Evolutionary conservation across 768 basidiomycete species (phyloP), one percentile per base, ranked within the genome.

Genomic region (Artomyces pyxidatus): DNA sequence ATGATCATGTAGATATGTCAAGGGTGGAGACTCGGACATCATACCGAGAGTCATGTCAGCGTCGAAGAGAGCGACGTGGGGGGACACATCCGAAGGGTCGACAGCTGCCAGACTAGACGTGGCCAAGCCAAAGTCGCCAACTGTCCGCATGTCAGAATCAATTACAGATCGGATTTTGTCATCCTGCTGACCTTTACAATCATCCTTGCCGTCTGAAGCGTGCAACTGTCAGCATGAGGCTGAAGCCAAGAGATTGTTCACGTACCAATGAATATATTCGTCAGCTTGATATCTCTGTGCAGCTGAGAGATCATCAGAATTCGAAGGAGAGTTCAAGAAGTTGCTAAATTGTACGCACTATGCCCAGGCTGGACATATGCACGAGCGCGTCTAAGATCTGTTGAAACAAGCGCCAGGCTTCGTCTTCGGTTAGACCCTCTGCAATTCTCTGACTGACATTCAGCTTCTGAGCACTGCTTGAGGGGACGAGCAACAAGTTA

Each of bases 71-170:
- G 68, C 58, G 1, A 66, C 64, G 38, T 72, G 70, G 1, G 74
- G 71, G 7, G 75, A 71, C 23, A 85, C 67, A 60, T 84, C 81
- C 0, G 83, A 80, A 19, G 85, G 83, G 49, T 89, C 88, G 6
- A 88, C 80, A 27, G 82, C 85, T 3, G 84, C 84, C 16, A 88
- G 69, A 62, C 82, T 85, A 1, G 86, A 86, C 0, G 90, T 91
- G 2, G 90, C 89, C 5, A 96, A 72, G 26, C 93, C 94, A 60
- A 96, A 97, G 62, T 97, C 94, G 16, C 93, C 93, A 32, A 97
- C 86, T 82, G 62, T 52, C 53, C 59, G 53, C 17, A 41, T 28
- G 49, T 46, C 29, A 41, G 43, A 22, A 37, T 40, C 37, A 37
- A 28, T n/a, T 42, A 45, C 37, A 9, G 42, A 45, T 10, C 11